A percentile compares a stretch with the other conserved stretches of the same genome.
phyloP scores from a whole-genome alignment of 768 basidiomycete species.

The Macrocybe gigantea region DNA sequence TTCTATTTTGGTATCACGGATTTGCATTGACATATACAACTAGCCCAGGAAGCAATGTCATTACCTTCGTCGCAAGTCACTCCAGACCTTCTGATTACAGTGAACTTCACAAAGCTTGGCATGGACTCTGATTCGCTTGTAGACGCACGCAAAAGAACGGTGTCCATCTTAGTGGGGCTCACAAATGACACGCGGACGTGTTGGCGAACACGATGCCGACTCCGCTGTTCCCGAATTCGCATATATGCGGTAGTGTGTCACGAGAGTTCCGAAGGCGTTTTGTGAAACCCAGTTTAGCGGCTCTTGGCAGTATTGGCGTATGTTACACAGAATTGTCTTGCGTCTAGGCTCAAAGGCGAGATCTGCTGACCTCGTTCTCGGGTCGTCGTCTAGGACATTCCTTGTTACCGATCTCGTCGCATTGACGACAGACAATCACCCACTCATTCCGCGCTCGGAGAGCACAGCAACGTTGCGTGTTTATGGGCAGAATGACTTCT shows the following conservation, averaged over 20 bases:
- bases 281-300: slow-evolving; percentile 3
- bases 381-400: slow-evolving; percentile 10
- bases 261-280: slow-evolving; percentile 5
- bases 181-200: slow-evolving; percentile 8
- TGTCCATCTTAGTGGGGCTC: slow-evolving; percentile 6
- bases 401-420: slow-evolving; percentile 4
- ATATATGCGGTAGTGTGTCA: slow-evolving; percentile 8
- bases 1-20: neutral
- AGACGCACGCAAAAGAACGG: slow-evolving; percentile 3
- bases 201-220: slow-evolving; percentile 8
- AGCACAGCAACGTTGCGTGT: slow-evolving; percentile 12
- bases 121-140: neutral
- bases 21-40: neutral
- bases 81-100: slow-evolving; percentile 14
- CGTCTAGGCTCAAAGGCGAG: neutral
- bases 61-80: neutral
- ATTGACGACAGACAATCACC: slow-evolving; percentile 10
- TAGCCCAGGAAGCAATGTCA: slow-evolving; percentile 1
- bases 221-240: slow-evolving; percentile 11
- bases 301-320: slow-evolving; percentile 11
- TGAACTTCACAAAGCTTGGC: slow-evolving; percentile 10
- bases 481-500: slow-evolving; percentile 3
- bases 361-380: neutral
- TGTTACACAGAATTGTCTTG: neutral
- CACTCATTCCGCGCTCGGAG: slow-evolving; percentile 1